Base-by-base conservation (phyloP, 73 alveolate species). In the Uronychia setigera region DNA sequence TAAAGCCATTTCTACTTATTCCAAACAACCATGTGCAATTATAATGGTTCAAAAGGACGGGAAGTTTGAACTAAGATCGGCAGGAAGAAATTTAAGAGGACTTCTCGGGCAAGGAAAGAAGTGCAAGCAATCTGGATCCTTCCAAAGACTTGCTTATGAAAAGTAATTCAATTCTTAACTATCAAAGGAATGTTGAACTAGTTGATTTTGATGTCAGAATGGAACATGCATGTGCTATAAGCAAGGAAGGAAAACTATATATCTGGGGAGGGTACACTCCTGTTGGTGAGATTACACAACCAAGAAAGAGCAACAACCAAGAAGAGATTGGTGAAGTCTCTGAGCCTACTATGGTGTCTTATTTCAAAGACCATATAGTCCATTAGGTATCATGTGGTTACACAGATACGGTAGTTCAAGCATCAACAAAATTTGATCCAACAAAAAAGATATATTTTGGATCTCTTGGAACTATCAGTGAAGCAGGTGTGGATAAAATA, bases 161-260 rank as follows among this genome's bases (percentile, higher is more conserved):
- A 83, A 46, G 67, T 46, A 46, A 46, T 5, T 19, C 19, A 46
- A 46, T 5, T 46, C n/a, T 46, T 5, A 46, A n/a, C n/a, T 19
- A 46, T 46, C 67, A 46, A 19, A 46, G 5, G 19, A 77, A 82
- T 33, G 77, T 88, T 35, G 77, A 32, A 33, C 77, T 88, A 57
- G 35, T 29, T 5, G 94, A 88, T 34, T 78, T 80, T 76, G 84
- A 58, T 27, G 82, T 77, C 79, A 79, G 82, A 33, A 14, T 25
- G 1, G 87, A 88, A 26, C 94, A 88, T 34, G 87, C 86, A 0
- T 78, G 80, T 11, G 94, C 91, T 0, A 33, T 88, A 19, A 88
- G 91, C 26, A 80, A 33, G 60, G 87, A 88, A 9, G 88, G 88
- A 34, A 80, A 88, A 31, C 88, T 88, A 27, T 88, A 83, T 77